Conservation (phyloP, 495 filamentous ascomycete genomes). For the Trichoderma reesei region DNA sequence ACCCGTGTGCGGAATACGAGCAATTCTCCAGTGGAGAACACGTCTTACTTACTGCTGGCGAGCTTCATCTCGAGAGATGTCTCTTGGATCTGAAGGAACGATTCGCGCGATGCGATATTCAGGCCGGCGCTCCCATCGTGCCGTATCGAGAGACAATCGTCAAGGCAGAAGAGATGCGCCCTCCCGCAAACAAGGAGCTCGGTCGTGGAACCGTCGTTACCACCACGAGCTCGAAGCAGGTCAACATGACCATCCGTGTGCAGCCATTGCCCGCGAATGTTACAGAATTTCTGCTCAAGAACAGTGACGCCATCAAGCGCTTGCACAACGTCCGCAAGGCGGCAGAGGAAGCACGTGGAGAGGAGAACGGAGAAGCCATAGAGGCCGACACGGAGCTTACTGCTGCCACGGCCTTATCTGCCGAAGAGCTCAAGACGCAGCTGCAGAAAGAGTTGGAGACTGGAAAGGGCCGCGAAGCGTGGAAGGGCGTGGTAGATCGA, state of each 20-base stretch:
- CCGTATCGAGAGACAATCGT: constrained; percentile 93
- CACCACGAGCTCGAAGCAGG: constrained; percentile 72
- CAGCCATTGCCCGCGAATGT: constrained; percentile 67
- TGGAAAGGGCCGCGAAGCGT: constrained; percentile 59
- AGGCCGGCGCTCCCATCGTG: constrained; percentile 86
- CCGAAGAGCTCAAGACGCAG: constrained; percentile 65
- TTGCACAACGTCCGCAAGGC: constrained; percentile 56
- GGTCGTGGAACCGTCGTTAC: constrained; percentile 73
- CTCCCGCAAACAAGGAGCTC: constrained; percentile 74
- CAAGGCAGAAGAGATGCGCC: constrained; percentile 77
- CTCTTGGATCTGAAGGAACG: constrained; percentile 87
- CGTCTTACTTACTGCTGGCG: constrained; percentile 87
- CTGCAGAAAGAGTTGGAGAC: constrained; percentile 56
- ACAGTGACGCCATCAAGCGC: constrained; percentile 65
- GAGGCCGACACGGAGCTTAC: constrained; percentile 42
- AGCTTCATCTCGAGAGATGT: constrained; percentile 90
- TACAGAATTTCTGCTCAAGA: constrained; percentile 76
- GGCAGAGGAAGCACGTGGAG: constrained; percentile 22
- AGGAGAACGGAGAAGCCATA: constrained; percentile 26
- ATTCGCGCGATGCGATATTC: constrained; percentile 91
- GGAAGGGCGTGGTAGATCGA: constrained; percentile 67
- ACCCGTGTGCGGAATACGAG: constrained; percentile 93
- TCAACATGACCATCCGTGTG: constrained; percentile 69
- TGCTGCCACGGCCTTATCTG: constrained; percentile 46
- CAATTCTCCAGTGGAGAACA: constrained; percentile 90